A percentile compares a stretch with the other conserved stretches of the same genome.
phyloP scores from a whole-genome alignment of 2,329 filamentous ascomycete species.

The Paecilomyces sp. region DNA sequence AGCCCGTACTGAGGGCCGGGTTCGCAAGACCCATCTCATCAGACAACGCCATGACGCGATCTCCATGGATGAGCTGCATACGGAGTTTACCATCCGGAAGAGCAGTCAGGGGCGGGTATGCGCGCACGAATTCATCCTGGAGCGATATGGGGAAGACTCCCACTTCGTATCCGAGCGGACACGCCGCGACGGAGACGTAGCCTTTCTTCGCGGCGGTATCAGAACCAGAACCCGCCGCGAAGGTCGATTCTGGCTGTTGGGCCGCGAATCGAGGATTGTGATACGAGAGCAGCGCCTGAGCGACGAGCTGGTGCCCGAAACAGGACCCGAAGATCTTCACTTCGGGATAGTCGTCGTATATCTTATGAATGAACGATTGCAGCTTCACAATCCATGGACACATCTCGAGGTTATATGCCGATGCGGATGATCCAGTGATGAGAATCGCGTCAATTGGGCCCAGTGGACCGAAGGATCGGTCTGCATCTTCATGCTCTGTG shows the following conservation, averaged over 20 bases:
- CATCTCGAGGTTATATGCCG: conserved; percentile 18
- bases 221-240: neutral
- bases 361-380: conserved; percentile 16
- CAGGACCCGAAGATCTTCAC: conserved; percentile 28
- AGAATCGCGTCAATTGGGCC: conserved; percentile 21
- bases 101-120: conserved; percentile 6
- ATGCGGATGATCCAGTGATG: conserved; percentile 24
- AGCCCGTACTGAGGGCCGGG: neutral
- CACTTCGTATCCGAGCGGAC: conserved; percentile 18
- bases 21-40: neutral
- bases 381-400: conserved; percentile 23
- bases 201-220: neutral
- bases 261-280: neutral
- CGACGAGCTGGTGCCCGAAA: conserved; percentile 27
- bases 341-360: conserved; percentile 18
- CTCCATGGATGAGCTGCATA: conserved; percentile 27
- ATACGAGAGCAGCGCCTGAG: conserved; percentile 16
- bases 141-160: conserved; percentile 22
- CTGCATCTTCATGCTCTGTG: neutral
- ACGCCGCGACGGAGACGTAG: conserved; percentile 12
- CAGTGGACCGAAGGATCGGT: neutral
- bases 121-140: conserved; percentile 10
- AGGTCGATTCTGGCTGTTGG: conserved; percentile 4
- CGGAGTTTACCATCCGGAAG: conserved; percentile 9
- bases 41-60: conserved; percentile 15